phyloP scores from a whole-genome alignment of 139 green algal genomes.

The Tetratostichococcus sp. region DNA sequence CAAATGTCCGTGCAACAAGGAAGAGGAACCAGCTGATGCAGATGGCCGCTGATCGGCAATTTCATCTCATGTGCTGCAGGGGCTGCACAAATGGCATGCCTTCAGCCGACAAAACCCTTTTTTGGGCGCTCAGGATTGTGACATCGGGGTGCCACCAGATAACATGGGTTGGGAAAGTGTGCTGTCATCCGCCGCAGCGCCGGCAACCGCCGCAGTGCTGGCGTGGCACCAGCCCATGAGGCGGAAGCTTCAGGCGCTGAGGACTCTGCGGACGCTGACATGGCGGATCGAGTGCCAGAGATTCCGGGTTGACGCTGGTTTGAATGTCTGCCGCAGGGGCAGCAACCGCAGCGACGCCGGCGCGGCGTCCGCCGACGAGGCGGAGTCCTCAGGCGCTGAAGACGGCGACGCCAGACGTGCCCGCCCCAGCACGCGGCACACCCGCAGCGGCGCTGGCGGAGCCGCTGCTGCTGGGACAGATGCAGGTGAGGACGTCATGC shows the following conservation, averaged over 20 bases:
- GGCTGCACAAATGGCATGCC: too few species aligned
- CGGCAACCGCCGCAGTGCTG: neutral
- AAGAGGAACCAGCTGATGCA: too few species aligned
- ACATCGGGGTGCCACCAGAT: neutral
- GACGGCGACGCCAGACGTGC: neutral
- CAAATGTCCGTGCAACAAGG: neutral
- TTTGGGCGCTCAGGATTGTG: neutral
- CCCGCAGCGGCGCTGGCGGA: conserved; percentile 4
- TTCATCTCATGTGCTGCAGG: too few species aligned
- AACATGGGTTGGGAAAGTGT: neutral
- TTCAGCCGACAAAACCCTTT: too few species aligned
- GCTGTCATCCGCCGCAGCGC: neutral
- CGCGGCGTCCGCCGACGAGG: neutral
- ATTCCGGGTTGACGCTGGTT: too few species aligned
- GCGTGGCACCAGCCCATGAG: too few species aligned
- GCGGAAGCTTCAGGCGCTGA: too few species aligned
- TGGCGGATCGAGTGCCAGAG: too few species aligned
- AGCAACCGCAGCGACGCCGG: neutral
- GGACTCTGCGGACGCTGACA: too few species aligned
- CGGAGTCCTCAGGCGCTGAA: neutral
- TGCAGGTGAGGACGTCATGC: neutral
- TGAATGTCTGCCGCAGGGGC: neutral
- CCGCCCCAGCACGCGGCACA: neutral
- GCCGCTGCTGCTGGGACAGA: conserved; percentile 3
- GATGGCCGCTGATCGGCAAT: too few species aligned